These are phyloP conservation scores for Lichenothelia convexa DNA, from an alignment of 495 filamentous ascomycete species.

Conservation along the genomic window DNA sequence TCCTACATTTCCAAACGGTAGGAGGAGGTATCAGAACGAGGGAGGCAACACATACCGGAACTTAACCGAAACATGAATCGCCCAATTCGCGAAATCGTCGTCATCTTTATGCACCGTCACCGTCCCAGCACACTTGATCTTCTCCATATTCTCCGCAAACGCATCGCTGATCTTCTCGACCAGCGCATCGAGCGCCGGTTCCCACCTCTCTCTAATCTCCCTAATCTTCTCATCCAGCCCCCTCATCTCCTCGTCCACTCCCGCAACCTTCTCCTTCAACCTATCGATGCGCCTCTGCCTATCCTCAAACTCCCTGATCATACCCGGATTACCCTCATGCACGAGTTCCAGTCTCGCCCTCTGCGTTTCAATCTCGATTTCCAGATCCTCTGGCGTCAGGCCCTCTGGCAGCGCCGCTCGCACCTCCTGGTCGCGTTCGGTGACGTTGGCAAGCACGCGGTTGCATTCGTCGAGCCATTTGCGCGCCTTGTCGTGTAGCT, in stretches of 20 bases:
- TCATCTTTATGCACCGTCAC: conserved; percentile 65
- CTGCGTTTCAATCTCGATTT: conserved; percentile 57
- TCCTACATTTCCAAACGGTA: neutral
- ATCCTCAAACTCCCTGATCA: conserved; percentile 63
- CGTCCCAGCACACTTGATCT: conserved; percentile 91
- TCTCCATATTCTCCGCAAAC: conserved; percentile 75
- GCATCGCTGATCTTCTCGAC: conserved; percentile 69
- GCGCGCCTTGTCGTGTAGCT: conserved; percentile 18
- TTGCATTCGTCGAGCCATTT: conserved; percentile 16
- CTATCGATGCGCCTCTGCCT: conserved; percentile 40
- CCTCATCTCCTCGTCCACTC: conserved; percentile 27
- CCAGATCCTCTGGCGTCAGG: conserved; percentile 42
- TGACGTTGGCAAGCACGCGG: conserved; percentile 9
- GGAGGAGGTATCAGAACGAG: conserved; percentile 1
- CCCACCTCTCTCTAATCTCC: conserved; percentile 47
- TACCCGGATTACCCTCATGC: conserved; percentile 55
- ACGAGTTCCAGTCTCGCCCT: conserved; percentile 58
- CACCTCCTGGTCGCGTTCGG: conserved; percentile 18
- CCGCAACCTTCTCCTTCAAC: conserved; percentile 30
- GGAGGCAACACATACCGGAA: conserved; percentile 45
- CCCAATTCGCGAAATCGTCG: conserved; percentile 80
- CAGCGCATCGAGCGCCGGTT: conserved; percentile 64
- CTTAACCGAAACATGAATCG: conserved; percentile 82
- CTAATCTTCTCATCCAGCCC: conserved; percentile 36
- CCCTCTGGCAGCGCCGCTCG: conserved; percentile 18